Evolutionary conservation across 2,329 filamentous ascomycete species (phyloP), one percentile per base, ranked within the genome.

Genomic region (Annulohypoxylon truncatum): DNA sequence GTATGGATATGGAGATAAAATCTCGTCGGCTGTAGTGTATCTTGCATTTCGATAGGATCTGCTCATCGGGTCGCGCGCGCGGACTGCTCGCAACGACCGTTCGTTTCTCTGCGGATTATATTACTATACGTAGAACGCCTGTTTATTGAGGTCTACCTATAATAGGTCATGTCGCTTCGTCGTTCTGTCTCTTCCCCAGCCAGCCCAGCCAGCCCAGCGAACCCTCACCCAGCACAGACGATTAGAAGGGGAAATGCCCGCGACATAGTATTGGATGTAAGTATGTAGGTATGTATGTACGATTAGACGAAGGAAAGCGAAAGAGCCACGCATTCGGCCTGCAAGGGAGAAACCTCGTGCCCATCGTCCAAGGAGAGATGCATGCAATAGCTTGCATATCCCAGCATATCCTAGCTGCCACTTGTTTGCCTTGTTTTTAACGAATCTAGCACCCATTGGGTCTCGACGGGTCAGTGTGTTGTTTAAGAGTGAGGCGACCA

Each of bases 401-500:
- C 64, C 47, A 64, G 68, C 61, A 65, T 66, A 62, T 58, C 61
- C 62, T 53, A 64, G 69, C 64, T 67, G 50, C 65, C 61, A 64
- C 38, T 61, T 67, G 70, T 69, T 72, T 69, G 70, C 70, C 70
- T 68, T 68, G 68, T 67, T 66, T 68, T 65, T 48, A 47, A 59
- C 59, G 61, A 70, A 63, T 69, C 64, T 57, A 64, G 64, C 64
- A 66, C 52, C 64, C 60, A 73, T 70, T 73, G 72, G 71, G 62
- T 67, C 60, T 73, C 63, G 65, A 73, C 71, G 71, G 65, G 73
- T 73, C 69, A 74, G 71, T 74, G 72, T 65, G 73, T 71, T 75
- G 73, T 73, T 64, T 55, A 66, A 62, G 68, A 76, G 74, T 77
- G 75, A 76, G 74, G 74, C 75, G 74, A 64, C 56, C 62, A 68